Evolutionary conservation across 306 rosid species (phyloP).

Genomic region (Fragaria nilgerrensis): DNA sequence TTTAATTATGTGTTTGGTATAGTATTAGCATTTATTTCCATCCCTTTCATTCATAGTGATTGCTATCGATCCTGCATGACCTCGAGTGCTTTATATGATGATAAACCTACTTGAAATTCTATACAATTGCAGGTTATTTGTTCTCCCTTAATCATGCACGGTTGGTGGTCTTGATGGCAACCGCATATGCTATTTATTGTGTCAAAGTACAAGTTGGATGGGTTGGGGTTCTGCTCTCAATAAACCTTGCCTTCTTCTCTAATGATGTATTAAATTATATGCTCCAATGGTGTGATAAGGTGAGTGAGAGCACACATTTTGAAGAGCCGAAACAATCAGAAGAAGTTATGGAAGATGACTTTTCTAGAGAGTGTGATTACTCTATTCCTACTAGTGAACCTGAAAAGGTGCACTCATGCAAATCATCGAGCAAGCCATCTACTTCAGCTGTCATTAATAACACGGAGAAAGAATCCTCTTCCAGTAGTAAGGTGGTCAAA

Average conservation of each 20-base stretch:
- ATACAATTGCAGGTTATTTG: conserved; percentile 71
- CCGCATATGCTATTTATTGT: conserved; percentile 70
- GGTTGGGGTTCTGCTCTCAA: conserved; percentile 77
- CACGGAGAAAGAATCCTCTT: conserved; percentile 44
- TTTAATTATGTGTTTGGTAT: background rate
- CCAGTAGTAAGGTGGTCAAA: conserved; percentile 49
- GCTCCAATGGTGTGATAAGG: conserved; percentile 89
- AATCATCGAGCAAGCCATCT: conserved; percentile 62
- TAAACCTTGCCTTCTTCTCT: conserved; percentile 87
- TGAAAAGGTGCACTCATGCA: conserved; percentile 71
- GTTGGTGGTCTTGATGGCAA: conserved; percentile 72
- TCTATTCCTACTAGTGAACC: conserved; percentile 58
- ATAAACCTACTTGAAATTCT: conserved; percentile 12
- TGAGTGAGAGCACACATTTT: conserved; percentile 62
- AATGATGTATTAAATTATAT: conserved; percentile 67
- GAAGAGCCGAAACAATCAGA: conserved; percentile 82
- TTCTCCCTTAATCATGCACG: conserved; percentile 96
- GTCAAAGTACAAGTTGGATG: conserved; percentile 92
- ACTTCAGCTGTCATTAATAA: conserved; percentile 48
- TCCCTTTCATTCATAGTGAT: background rate
- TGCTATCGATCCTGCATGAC: background rate
- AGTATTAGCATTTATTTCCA: background rate
- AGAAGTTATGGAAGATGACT: conserved; percentile 62
- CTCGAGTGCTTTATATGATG: background rate
- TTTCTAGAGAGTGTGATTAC: conserved; percentile 65